phyloP scores from a whole-genome alignment of 192 early-diverging fungal species.

The Paraglomus occultum region DNA sequence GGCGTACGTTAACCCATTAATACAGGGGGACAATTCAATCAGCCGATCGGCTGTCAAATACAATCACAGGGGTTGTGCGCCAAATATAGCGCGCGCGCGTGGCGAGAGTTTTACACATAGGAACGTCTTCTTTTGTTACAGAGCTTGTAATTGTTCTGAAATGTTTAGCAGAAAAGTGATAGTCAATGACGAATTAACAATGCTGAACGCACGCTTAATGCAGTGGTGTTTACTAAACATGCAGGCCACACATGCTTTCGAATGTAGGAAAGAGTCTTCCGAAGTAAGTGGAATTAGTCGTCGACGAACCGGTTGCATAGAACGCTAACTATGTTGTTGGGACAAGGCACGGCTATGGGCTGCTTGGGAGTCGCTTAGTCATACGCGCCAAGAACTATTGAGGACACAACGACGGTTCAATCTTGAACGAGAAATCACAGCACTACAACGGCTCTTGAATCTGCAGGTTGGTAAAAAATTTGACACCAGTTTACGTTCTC shows the following conservation, averaged over 20 bases:
- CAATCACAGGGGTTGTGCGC: too few species aligned
- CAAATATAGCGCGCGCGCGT: too few species aligned
- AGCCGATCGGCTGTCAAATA: too few species aligned
- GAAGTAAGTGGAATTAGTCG: constrained; percentile 12
- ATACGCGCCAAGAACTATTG: constrained; percentile 17
- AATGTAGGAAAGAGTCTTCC: constrained; percentile 9
- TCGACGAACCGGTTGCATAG: background rate
- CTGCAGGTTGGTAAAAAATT: background rate
- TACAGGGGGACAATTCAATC: too few species aligned
- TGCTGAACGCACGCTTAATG: constrained; percentile 25
- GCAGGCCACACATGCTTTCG: constrained; percentile 14
- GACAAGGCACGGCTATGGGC: constrained; percentile 3
- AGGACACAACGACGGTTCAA: background rate
- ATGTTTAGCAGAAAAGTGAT: too few species aligned
- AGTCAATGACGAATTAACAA: constrained; percentile 15
- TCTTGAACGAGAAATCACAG: constrained; percentile 12
- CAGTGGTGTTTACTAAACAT: constrained; percentile 27
- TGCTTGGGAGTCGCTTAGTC: constrained; percentile 20
- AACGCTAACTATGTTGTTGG: too few species aligned
- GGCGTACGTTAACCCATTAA: too few species aligned
- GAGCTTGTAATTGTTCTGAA: too few species aligned
- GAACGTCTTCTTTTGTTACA: too few species aligned
- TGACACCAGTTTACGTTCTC: background rate
- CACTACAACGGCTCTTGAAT: background rate
- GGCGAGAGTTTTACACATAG: too few species aligned